Base-by-base conservation (phyloP, 2,329 filamentous ascomycete species). In the Bipolaris gigantea region DNA sequence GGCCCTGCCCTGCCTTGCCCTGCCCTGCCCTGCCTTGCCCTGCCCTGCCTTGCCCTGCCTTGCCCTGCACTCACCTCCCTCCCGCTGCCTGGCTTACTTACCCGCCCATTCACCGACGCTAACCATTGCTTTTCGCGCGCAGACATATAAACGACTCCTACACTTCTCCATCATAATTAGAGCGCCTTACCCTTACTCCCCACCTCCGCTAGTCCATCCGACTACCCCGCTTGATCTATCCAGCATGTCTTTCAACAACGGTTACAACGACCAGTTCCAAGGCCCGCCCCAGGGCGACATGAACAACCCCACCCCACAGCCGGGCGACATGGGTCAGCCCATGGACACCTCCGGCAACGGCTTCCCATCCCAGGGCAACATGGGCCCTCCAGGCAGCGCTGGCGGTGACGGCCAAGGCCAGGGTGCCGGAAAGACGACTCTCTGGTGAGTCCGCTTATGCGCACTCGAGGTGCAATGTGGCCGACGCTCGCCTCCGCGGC, bases 171-270 rank as follows among this genome's bases (percentile, higher is more conserved):
- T 63, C 59, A 72, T 69, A 70, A 55, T 69, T 71, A 71, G 60
- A 63, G 54, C 64, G 43, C 61, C 48, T 61, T 64, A 68, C 61
- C 57, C 48, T 59, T 62, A 62, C 56, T 58, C 56, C 48, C 51
- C 50, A 45, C 34, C 44, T 48, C 55, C 50, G 49, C 48, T 48
- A 52, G 44, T 32, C 41, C 44, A 53, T 45, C 44, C 57, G 49
- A 60, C 57, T 58, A 64, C 53, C 61, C 57, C 60, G 50, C 51
- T 50, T 61, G 53, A 61, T 63, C 59, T 47, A 50, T 52, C 56
- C 73, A 82, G 62, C 54, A 88, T 88, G 86, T 86, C 84, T 72
- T 88, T 86, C 78, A 82, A 83, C 59, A 84, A 84, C 74, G 86
- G 84, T 75, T 84, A 87, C 67, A 36, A 36, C 48, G 79, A 81